Base-by-base conservation (phyloP, 768 basidiomycete genomes). In the Mycena galericulata region DNA sequence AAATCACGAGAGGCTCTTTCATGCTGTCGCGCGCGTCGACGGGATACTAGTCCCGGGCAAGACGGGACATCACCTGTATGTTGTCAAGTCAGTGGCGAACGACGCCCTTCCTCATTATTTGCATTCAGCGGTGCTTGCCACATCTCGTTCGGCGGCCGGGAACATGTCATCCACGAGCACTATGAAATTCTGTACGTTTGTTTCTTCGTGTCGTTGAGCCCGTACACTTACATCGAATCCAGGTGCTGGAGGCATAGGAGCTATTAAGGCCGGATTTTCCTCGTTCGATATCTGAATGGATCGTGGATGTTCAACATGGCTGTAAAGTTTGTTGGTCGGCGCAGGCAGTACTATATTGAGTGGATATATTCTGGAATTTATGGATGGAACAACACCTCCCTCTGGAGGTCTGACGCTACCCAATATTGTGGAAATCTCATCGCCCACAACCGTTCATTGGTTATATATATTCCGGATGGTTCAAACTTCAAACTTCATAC, bases 101-200 rank as follows among this genome's bases (percentile, higher is more conserved):
- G 14, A 36, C 20, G 7, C 32, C n/a, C 6, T 18, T 29, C 30
- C 26, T 40, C 18, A 62, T 43, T 36, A 11, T 29, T 7, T 53
- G 54, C 11, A 3, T 27, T 7, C 38, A 87, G 86, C 55, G 74
- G 74, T 40, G 85, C 82, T 10, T 80, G 79, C 62, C 81, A 84
- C 71, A 75, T 86, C 38, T 74, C 85, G 3, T 86, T 86, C 65
- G 84, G 80, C 43, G 87, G 87, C 0, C 71, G 46, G 11, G 87
- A 88, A 70, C 73, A 81, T 59, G 46, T 70, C 32, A 69, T 84
- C 46, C 72, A 72, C 8, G 79, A 85, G 20, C 72, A 82, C 50
- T 85, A 88, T 68, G 81, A 85, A 26, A 83, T 88, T 36, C 73
- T 88, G 87, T 87, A 59, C 62, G 86, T 81, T 9, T 46, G 5